Percentiles rank a stretch among this genome's conserved stretches.
phyloP scores from a whole-genome alignment of 371 early-diverging fungal species.

The Mucor saturninus region DNA sequence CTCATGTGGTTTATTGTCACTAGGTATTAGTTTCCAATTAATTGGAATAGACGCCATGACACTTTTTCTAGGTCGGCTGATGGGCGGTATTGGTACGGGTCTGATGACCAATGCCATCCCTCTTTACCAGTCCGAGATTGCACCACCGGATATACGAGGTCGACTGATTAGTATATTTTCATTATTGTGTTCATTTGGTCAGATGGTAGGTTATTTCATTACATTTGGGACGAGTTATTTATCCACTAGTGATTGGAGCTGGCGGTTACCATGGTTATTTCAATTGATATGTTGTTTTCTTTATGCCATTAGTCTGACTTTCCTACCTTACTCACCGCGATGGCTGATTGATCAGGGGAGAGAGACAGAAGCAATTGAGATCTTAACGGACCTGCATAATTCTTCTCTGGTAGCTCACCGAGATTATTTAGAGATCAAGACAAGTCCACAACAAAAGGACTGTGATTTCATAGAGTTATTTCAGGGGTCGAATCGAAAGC shows the following conservation, averaged over 20 bases:
- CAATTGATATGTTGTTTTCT: slow-evolving; percentile 28
- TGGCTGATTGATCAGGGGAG: slow-evolving; percentile 58
- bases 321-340: slow-evolving; percentile 59
- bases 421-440: slow-evolving; percentile 38
- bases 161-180: slow-evolving; percentile 46
- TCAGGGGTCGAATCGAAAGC: slow-evolving; percentile 34
- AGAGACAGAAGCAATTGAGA: slow-evolving; percentile 37
- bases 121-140: slow-evolving; percentile 59
- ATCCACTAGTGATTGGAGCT: slow-evolving; percentile 29
- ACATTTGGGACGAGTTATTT: slow-evolving; percentile 44
- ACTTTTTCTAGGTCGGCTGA: slow-evolving; percentile 36
- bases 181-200: slow-evolving; percentile 41
- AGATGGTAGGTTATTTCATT: slow-evolving; percentile 47
- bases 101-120: slow-evolving; percentile 47
- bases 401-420: slow-evolving; percentile 31
- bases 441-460: neutral
- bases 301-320: slow-evolving; percentile 10
- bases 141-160: slow-evolving; percentile 69
- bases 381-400: slow-evolving; percentile 39
- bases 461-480: slow-evolving; percentile 30
- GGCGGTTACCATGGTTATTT: slow-evolving; percentile 48
- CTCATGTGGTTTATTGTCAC: slow-evolving; percentile 29
- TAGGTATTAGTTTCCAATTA: slow-evolving; percentile 42
- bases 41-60: slow-evolving; percentile 33
- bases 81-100: slow-evolving; percentile 48